These are phyloP conservation scores for Monosporozyma unispora DNA, from an alignment of 805 yeast genomes.

Conservation along the genomic window DNA sequence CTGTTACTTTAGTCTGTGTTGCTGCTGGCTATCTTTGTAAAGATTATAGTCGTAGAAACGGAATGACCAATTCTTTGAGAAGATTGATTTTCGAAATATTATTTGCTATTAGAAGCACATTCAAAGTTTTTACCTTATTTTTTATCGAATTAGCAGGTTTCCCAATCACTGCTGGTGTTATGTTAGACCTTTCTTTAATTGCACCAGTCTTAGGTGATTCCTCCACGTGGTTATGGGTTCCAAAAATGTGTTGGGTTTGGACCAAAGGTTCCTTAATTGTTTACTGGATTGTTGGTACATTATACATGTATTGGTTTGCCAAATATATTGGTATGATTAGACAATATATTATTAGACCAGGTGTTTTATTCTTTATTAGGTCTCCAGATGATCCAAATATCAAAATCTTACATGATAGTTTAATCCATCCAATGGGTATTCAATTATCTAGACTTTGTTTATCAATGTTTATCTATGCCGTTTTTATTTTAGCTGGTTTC, in stretches of 20 bases:
- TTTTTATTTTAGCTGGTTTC: constrained; percentile 65
- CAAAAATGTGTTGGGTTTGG: constrained; percentile 17
- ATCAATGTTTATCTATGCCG: constrained; percentile 66
- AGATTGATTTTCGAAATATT: constrained; percentile 44
- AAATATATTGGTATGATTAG: constrained; percentile 79
- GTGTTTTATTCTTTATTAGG: constrained; percentile 83
- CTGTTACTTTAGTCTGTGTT: constrained; percentile 16
- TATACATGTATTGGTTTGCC: constrained; percentile 83
- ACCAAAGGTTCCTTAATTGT: constrained; percentile 18
- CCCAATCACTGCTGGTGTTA: constrained; percentile 78
- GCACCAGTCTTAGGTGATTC: constrained; percentile 20
- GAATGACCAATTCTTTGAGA: constrained; percentile 28
- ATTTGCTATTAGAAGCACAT: constrained; percentile 49
- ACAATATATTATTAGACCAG: constrained; percentile 63
- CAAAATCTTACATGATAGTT: constrained; percentile 76
- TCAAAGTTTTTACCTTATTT: constrained; percentile 69
- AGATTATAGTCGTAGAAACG: constrained; percentile 23
- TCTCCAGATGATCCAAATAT: constrained; percentile 93
- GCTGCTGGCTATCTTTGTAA: constrained; percentile 18
- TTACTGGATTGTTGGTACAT: constrained; percentile 69
- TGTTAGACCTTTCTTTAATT: constrained; percentile 54
- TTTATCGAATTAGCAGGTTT: constrained; percentile 74
- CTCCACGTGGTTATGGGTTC: constrained; percentile 15
- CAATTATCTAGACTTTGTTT: constrained; percentile 67
- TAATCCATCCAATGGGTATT: constrained; percentile 61